These are phyloP conservation scores for Solanum piurae DNA, from an alignment of 257 asterid species.

Conservation along the genomic window DNA sequence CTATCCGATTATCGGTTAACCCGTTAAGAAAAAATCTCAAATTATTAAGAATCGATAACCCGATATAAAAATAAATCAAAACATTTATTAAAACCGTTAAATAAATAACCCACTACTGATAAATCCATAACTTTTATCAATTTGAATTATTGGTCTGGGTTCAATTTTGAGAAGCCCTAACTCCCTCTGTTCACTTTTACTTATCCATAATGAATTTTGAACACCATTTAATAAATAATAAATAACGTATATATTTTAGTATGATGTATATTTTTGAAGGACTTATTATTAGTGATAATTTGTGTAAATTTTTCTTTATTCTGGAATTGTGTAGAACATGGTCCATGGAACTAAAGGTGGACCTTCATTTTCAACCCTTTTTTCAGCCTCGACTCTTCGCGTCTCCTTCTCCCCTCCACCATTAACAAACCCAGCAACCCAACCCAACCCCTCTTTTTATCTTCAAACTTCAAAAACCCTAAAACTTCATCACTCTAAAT, in stretches of 20 bases:
- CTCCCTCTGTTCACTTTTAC: background rate
- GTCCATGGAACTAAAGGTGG: slow-evolving; percentile 2
- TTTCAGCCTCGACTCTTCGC: background rate
- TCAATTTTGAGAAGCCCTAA: background rate
- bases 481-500: background rate
- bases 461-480: slow-evolving; percentile 1
- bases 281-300: background rate
- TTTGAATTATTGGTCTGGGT: too few species aligned
- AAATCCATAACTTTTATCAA: background rate
- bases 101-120: too few species aligned
- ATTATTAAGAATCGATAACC: too few species aligned
- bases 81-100: too few species aligned
- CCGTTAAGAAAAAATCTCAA: background rate
- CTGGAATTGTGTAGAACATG: background rate
- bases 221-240: too few species aligned
- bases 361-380: background rate
- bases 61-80: background rate
- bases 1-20: background rate
- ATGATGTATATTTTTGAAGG: too few species aligned
- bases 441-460: background rate
- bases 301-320: background rate
- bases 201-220: too few species aligned
- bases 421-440: background rate
- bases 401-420: slow-evolving; percentile 3
- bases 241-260: too few species aligned